Base-by-base conservation (phyloP, 306 rosid genomes). In the Mimosa bimucronata region DNA sequence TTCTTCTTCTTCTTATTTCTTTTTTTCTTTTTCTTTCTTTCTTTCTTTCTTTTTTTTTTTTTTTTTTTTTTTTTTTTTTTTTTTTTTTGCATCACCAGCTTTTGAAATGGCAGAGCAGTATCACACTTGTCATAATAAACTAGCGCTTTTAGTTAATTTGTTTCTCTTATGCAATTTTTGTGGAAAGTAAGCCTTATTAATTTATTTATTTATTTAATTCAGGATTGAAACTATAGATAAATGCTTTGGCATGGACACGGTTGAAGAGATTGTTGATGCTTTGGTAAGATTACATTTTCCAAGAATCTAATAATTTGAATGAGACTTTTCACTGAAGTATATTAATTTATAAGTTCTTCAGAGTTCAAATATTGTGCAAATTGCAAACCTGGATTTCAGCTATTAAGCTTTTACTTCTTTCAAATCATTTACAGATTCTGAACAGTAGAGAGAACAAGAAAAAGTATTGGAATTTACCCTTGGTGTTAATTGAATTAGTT, bases 261-360 rank as follows among this genome's bases (percentile, higher is more conserved):
- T 95, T 58, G 98, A 95, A 83, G 98, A 95, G 87, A 95, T 95
- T 71, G 89, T 92, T 61, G 87, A 90, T 76, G 82, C 97, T 15
- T 69, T 91, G 97, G 98, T 94, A 79, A 84, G 85, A 70, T 77
- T 79, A 15, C 67, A 69, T 66, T 53, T 38, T 42, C 73, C 55
- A 18, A 81, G 57, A 76, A 55, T 38, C 25, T 44, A 44, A 19
- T 42, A 21, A 34, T 71, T 52, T 55, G 21, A 55, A 55, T 19
- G 30, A 60, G 40, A 42, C 29, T 16, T 74, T 55, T 55, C 66
- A 34, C 38, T 3, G 0, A 52, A 44, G 57, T 66, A 48, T 31
- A 44, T 29, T 78, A 82, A 58, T 76, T 72, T 40, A 11, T 55
- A 48, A 15, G 55, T 67, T 31, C 67, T 79, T 75, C 50, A 52